A percentile compares a stretch with the other conserved stretches of the same genome.
phyloP scores from a whole-genome alignment of 805 yeast genomes.

The Hermanozyma aechmeae region DNA sequence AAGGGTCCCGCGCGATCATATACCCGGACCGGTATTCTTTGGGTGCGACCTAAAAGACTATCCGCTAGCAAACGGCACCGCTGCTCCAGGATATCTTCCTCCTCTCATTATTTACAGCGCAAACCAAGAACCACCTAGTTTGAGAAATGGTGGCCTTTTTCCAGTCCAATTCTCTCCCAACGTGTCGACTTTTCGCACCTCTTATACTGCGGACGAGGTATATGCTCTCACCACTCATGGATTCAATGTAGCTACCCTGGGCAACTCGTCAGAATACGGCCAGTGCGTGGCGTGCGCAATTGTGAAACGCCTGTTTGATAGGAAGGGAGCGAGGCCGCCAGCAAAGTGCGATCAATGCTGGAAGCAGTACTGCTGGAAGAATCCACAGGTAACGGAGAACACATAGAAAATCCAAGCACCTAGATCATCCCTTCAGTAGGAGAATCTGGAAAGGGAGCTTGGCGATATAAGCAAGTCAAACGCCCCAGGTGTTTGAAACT shows the following conservation, averaged over 20 bases:
- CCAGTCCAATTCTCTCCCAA: constrained; percentile 36
- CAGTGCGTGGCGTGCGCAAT: neutral
- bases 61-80: constrained; percentile 5
- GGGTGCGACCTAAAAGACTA: constrained; percentile 35
- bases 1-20: constrained; percentile 19
- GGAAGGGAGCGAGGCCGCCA: neutral
- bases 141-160: no score
- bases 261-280: neutral
- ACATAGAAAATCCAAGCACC: no score
- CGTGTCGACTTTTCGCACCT: constrained; percentile 50
- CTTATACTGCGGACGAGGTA: constrained; percentile 37
- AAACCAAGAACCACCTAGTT: no score
- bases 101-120: constrained; percentile 48
- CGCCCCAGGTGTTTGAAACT: no score
- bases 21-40: constrained; percentile 25
- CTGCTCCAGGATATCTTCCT: constrained; percentile 23
- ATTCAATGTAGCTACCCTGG: constrained; percentile 35
- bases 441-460: no score
- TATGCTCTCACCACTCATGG: constrained; percentile 42
- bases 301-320: neutral
- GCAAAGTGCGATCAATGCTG: neutral
- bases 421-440: no score
- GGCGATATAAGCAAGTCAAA: no score
- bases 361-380: neutral
- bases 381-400: no score